Evolutionary conservation across 2,329 filamentous ascomycete genomes (phyloP), one percentile per base, ranked within the genome.

Genomic region (Aspergillus pseudotamarii): DNA sequence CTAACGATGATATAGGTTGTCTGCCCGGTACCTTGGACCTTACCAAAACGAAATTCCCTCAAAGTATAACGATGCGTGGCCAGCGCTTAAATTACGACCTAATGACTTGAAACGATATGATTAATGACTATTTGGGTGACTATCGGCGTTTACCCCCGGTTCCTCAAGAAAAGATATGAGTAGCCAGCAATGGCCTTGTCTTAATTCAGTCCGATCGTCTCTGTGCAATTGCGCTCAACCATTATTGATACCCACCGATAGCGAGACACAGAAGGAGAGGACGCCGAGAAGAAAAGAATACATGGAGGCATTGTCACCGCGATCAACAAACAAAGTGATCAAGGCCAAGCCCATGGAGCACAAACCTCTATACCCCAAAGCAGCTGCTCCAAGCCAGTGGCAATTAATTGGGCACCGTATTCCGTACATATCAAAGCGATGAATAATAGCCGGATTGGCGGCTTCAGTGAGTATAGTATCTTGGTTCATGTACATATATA

Each of bases 21-120:
- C 60, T 91, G 89, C 75, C 82, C 86, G 53, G 86, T 87, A 71
- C 89, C 89, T 19, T 92, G 89, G 89, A 89, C 89, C 57, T 80
- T 92, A 57, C 89, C 89, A 2, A 84, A 67, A 62, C 67, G 59
- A 66, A 58, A 41, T 19, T 23, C 68, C 19, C 60, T 69, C n/a
- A 64, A 61, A 51, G 62, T 64, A 61, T 64, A 59, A 56, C 12
- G 30, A 43, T 66, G 57, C 48, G 55, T 65, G 50, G 58, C 34
- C 36, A 60, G 60, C 58, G 60, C 60, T 55, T 36, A 12, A 43
- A 16, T 32, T 48, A 60, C 51, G 59, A 45, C 28, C 28, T 60
- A 45, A 60, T 41, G 59, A 60, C 34, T 4, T 26, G 26, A 58
- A 28, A 54, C 26, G 48, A 38, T 23, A 34, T 28, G 21, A 59